Evolutionary conservation across 441 rosid genomes (phyloP), one percentile per base, ranked within the genome.

Genomic region (Brassica balearica): DNA sequence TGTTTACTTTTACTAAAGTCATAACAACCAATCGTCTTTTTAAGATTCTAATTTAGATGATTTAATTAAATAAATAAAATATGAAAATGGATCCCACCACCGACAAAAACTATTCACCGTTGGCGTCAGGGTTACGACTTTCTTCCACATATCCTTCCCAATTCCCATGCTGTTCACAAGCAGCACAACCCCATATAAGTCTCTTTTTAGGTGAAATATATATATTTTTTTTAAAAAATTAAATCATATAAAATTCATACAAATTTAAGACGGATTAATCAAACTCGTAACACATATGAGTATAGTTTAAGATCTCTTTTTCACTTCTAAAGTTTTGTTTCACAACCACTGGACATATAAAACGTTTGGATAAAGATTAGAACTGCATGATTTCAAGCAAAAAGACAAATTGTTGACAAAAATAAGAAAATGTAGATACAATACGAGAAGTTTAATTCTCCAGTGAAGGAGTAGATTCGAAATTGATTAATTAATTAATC

Each of bases 21-120:
- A 38, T 38, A 38, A 8, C 46, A 38, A 70, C 75, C 80, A 70
- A 77, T 77, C 34, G 14, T 22, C 19, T 77, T 48, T 77, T 8
- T 8, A 36, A 29, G 58, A 53, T 69, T 77, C 32, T 70, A 36
- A 70, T 53, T 64, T 70, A 7, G 14, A 51, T 2, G 2, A 60
- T 46, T 68, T 68, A 29, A 12, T 17, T 65, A 9, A 56, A 23
- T 51, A 32, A n/a, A 17, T 1, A 48, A 14, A 6, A 15, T 15
- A 53, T 5, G 5, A 51, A 19, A 55, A 25, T 77, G 80, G 76
- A 65, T 15, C 80, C 80, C 76, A 71, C 67, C 61, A 77, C 80
- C 80, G 80, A 77, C 76, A 65, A 25, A 14, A 64, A 64, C 48
- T 11, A 77, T 71, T 38, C 61, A 71, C 76, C 80, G 75, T 55